Base-by-base conservation (phyloP, 192 early-diverging fungal species). In the Coemansia sp. region DNA sequence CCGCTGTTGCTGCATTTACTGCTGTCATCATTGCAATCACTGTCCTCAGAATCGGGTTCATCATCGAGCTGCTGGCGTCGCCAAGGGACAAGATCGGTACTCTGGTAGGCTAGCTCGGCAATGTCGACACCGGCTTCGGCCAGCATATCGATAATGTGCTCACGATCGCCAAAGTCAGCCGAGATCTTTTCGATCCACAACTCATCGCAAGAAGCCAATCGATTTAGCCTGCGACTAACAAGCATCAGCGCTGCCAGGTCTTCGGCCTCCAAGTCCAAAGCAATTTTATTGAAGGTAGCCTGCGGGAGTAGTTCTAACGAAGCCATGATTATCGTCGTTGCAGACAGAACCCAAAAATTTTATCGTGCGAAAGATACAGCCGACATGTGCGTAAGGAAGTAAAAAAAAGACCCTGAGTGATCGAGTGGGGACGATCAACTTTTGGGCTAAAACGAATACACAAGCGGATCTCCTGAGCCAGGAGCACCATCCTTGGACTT, bases 111-210 rank as follows among this genome's bases (percentile, higher is more conserved):
- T 14, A 40, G 66, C 48, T 78, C 81, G 36, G 69, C 36, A 20
- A 83, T 75, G 9, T 83, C 76, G 21, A 83, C 55, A 16, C 76
- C 76, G 26, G 81, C 67, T 23, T 83, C 76, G 26, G 71, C 60
- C 0, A 83, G 70, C 50, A 78, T 46, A 21, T 72, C 70, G 24
- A 83, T 56, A 34, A 75, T 60, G 10, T 56, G 55, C 43, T 28
- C 53, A n/a, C 81, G 81, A 43, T 70, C 69, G 57, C 76, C 81
- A 67, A 83, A 83, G 51, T 83, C 81, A 5, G 67, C 65, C 8
- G 68, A 59, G 43, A 82, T 65, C 51, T 72, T 69, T 33, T 73
- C 79, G 23, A 82, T 35, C 79, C 79, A 82, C 20, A 82, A 68
- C 24, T 65, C 50, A 60, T 77, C 71, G 53, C 65, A 66, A 23